A percentile compares a stretch with the other conserved stretches of the same genome.
Conservation (phyloP, 1,139 yeast genomes). For the Lodderomyces orthopsilosis region DNA sequence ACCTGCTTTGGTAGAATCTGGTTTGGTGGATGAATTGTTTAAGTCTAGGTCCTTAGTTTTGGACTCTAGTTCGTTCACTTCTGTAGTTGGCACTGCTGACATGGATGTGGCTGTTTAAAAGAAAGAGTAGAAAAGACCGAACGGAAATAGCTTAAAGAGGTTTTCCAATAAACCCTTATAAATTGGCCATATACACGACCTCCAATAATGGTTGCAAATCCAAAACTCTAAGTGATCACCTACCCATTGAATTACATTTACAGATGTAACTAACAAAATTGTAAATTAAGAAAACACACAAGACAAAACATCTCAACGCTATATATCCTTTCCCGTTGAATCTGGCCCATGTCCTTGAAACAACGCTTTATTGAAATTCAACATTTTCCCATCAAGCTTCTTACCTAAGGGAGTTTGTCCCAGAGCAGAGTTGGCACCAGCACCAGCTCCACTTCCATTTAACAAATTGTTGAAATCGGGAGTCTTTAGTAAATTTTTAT, state of each 20-base stretch:
- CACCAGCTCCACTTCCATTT: slow-evolving; percentile 16
- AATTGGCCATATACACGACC: neutral
- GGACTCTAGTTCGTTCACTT: neutral
- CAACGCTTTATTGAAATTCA: slow-evolving; percentile 42
- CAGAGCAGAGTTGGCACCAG: neutral
- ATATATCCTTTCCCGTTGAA: slow-evolving; percentile 3
- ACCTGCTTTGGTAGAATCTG: neutral
- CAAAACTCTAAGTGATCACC: too few relatives aligned
- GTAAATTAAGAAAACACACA: neutral
- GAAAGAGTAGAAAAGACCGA: neutral
- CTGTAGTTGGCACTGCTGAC: neutral
- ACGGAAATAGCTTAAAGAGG: neutral
- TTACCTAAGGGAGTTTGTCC: slow-evolving; percentile 16
- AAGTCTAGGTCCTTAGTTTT: neutral
- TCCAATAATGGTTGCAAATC: neutral
- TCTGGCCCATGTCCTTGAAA: slow-evolving; percentile 16
- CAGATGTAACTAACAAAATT: neutral
- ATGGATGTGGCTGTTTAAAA: neutral
- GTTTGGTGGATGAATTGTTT: neutral
- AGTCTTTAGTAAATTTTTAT: slow-evolving; percentile 34
- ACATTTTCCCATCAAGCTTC: slow-evolving; percentile 43
- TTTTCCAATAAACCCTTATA: neutral
- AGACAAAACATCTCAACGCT: neutral
- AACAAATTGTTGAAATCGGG: slow-evolving; percentile 42
- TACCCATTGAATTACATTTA: too few relatives aligned